Base-by-base conservation (phyloP, 2,329 filamentous ascomycete genomes). In the Trichophyton mentagrophytes region DNA sequence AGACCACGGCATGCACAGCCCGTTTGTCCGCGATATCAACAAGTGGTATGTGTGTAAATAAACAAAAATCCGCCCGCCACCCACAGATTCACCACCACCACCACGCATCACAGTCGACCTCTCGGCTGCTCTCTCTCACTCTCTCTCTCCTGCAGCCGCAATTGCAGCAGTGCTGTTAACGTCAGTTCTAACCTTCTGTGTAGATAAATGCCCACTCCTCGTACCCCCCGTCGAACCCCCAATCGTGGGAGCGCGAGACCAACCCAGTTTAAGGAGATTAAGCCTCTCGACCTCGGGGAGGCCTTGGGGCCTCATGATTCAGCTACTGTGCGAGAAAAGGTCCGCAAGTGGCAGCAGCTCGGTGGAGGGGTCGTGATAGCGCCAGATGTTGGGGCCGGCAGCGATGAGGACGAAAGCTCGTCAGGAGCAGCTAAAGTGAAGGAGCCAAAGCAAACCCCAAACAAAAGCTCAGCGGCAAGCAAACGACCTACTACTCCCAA, bases 261-360 rank as follows among this genome's bases (percentile, higher is more conserved):
- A 62, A 73, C 62, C 70, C 80, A 63, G 77, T 83, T 67, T 80
- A 86, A 75, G 78, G 80, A 63, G 77, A 83, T 67, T 80, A 86
- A 75, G 78, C 79, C 38, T 73, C 77, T 74, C 67, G 78, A 79
- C 66, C 76, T 75, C 55, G 74, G 72, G 13, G 68, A 69, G 20
- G 80, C 80, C 59, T 77, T 84, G 65, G 82, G 82, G 80, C 59
- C 79, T 74, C 70, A 84, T 77, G 73, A 78, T 83, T 66, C 85
- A 77, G 73, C 82, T 77, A 68, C 87, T n/a, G 87, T 95, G 56
- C 83, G 83, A 64, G 87, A 89, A 66, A 85, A 90, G 68, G 88
- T 96, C 59, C 86, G 85, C 66, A 82, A 86, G 73, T 96, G 90
- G 90, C 90, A 96, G 73, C 86, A 86, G 69, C 79, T 85, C 66